Evolutionary conservation across 345 rosid genomes (phyloP).

Genomic region (Linum lewisii): DNA sequence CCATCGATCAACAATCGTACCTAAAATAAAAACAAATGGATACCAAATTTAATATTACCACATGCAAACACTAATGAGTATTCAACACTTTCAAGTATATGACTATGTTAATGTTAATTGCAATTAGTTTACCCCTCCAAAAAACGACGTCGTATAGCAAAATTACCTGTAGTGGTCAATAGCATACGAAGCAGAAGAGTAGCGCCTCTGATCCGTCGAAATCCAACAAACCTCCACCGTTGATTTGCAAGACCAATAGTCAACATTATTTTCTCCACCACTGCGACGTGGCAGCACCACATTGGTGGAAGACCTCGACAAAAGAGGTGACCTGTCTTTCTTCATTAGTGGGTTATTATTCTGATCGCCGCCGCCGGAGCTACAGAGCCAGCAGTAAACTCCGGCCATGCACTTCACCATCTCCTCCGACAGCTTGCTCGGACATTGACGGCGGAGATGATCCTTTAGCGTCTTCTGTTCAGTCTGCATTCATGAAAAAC

Average conservation of each 20-base stretch:
- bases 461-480: constrained; percentile 54
- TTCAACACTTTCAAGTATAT: too few relatives aligned
- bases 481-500: neutral
- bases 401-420: constrained; percentile 87
- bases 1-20: too few relatives aligned
- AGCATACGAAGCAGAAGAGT: constrained; percentile 62
- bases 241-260: constrained; percentile 62
- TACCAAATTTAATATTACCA: too few relatives aligned
- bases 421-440: constrained; percentile 83
- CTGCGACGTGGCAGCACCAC: constrained; percentile 43
- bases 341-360: constrained; percentile 26
- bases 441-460: constrained; percentile 63
- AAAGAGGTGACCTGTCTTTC: constrained; percentile 30
- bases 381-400: constrained; percentile 70
- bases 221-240: constrained; percentile 63
- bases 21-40: too few relatives aligned
- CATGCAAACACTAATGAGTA: too few relatives aligned
- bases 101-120: too few relatives aligned
- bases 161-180: constrained; percentile 78
- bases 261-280: constrained; percentile 16
- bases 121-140: too few relatives aligned
- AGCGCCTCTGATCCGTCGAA: constrained; percentile 52
- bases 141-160: too few relatives aligned
- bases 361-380: constrained; percentile 24
- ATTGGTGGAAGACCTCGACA: constrained; percentile 60